phyloP scores from a whole-genome alignment of 139 green algal genomes.

The Closterium sp. region DNA sequence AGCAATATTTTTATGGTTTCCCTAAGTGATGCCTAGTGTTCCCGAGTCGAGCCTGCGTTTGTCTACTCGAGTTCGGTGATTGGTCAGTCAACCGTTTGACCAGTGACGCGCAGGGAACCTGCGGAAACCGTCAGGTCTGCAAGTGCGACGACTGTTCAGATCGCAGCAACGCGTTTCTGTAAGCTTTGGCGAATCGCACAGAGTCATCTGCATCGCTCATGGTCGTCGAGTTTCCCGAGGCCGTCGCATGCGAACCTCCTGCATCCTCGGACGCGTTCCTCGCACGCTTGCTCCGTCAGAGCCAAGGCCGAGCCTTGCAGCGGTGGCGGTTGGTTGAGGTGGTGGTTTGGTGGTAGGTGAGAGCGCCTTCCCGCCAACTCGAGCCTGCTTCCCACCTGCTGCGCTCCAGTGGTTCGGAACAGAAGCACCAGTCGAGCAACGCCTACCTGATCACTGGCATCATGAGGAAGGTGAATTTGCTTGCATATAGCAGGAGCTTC shows the following conservation, averaged over 20 bases:
- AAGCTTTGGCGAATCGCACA: background rate
- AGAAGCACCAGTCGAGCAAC: background rate
- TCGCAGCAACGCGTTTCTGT: background rate
- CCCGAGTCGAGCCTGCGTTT: too few relatives aligned
- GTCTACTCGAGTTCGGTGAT: too few relatives aligned
- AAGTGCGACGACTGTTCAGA: background rate
- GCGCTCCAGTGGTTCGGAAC: background rate
- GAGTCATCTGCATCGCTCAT: background rate
- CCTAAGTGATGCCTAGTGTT: too few relatives aligned
- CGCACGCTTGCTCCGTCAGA: background rate
- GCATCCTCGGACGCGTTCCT: background rate
- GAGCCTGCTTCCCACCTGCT: background rate
- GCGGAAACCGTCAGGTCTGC: background rate
- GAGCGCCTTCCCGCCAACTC: background rate
- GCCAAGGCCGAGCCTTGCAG: background rate
- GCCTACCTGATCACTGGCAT: background rate
- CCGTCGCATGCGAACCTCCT: background rate
- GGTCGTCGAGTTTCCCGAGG: background rate
- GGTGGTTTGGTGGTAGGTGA: background rate
- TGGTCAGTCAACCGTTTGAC: too few relatives aligned
- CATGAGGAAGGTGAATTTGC: background rate
- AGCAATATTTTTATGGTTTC: too few relatives aligned
- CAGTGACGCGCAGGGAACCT: too few relatives aligned
- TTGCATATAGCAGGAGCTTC: background rate
- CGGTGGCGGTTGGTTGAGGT: background rate